phyloP scores from a whole-genome alignment of 768 basidiomycete species.

The Pholiota conissans region DNA sequence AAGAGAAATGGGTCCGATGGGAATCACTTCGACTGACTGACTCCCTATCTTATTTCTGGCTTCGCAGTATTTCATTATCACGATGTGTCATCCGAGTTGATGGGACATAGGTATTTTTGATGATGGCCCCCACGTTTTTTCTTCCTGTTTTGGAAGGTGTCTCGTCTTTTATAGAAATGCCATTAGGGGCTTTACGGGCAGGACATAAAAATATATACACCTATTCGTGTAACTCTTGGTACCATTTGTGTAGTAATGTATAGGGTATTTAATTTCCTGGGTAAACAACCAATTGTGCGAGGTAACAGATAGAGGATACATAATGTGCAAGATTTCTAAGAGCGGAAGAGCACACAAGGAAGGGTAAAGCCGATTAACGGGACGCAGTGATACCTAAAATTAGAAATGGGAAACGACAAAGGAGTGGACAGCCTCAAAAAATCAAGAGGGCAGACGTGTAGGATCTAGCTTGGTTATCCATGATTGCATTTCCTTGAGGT shows the following conservation, averaged over 20 bases:
- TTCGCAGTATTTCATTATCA: neutral
- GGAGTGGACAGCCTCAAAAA: constrained; percentile 6
- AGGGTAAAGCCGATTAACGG: constrained; percentile 8
- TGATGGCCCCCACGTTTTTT: neutral
- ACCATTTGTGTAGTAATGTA: neutral
- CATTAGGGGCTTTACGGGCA: neutral
- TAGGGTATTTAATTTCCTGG: constrained; percentile 6
- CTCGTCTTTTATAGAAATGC: constrained; percentile 19
- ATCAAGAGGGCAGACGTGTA: constrained; percentile 53
- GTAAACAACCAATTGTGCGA: constrained; percentile 4
- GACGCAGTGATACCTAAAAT: constrained; percentile 16
- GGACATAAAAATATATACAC: neutral
- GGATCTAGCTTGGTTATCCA: constrained; percentile 89
- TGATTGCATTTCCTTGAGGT: constrained; percentile 76
- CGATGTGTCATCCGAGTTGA: neutral
- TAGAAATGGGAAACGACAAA: constrained; percentile 17
- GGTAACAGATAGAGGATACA: constrained; percentile 18
- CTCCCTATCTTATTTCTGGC: neutral
- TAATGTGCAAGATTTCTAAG: constrained; percentile 18
- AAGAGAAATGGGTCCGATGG: constrained; percentile 1
- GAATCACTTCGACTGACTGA: neutral
- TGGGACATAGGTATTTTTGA: neutral
- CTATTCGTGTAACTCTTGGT: too few relatives aligned
- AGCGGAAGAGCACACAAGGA: neutral
- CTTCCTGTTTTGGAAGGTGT: constrained; percentile 14